phyloP scores from a whole-genome alignment of 306 rosid species.

The Rubus idaeus region DNA sequence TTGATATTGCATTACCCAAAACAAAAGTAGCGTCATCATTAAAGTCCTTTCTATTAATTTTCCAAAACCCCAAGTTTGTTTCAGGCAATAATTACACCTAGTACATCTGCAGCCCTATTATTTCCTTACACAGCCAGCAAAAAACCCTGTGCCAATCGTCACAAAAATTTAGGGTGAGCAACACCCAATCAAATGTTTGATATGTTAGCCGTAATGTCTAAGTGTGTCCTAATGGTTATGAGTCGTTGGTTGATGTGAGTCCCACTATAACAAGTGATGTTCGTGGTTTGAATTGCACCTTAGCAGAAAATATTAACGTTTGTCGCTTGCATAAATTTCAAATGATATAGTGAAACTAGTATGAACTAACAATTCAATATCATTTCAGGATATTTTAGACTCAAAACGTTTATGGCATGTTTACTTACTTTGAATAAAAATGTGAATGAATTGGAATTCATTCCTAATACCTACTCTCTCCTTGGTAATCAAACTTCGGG shows the following conservation, averaged over 20 bases:
- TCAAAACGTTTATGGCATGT: too few relatives aligned
- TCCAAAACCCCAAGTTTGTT: constrained; percentile 20
- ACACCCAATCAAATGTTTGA: not conserved
- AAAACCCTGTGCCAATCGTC: not conserved
- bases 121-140: not conserved
- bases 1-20: not conserved
- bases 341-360: not conserved
- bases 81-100: constrained; percentile 26
- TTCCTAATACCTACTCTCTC: too few relatives aligned
- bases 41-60: constrained; percentile 23
- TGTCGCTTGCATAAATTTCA: not conserved
- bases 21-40: constrained; percentile 8
- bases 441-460: too few relatives aligned
- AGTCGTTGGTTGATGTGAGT: not conserved
- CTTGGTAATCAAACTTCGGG: too few relatives aligned
- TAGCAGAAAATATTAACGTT: not conserved
- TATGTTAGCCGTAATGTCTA: not conserved
- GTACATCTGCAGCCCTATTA: constrained; percentile 48
- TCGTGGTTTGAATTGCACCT: not conserved
- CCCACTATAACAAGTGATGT: not conserved
- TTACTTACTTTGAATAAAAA: too few relatives aligned
- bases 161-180: not conserved
- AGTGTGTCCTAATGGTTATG: not conserved
- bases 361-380: not conserved
- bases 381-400: not conserved